Conservation (phyloP, 1,284 basidiomycete genomes). For the Cryptococcus sp. region DNA sequence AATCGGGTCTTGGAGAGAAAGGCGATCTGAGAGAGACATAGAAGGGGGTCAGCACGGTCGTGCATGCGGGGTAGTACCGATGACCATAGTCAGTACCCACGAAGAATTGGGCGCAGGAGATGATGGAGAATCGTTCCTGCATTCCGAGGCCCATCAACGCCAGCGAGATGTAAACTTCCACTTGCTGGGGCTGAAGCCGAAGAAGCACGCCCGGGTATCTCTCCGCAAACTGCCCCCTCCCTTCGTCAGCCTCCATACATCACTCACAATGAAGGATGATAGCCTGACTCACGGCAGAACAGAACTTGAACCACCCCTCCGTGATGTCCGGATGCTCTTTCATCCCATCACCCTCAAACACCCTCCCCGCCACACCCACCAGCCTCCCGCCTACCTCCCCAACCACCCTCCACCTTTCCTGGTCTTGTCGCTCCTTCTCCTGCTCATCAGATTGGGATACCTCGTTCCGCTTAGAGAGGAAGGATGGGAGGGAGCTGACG, state of each 20-base stretch:
- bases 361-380: slow-evolving; percentile 59
- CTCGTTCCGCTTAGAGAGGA: slow-evolving; percentile 36
- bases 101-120: slow-evolving; percentile 74
- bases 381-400: slow-evolving; percentile 58
- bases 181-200: slow-evolving; percentile 61
- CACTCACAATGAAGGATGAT: not conserved
- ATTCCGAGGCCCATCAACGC: slow-evolving; percentile 66
- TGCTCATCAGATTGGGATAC: slow-evolving; percentile 22
- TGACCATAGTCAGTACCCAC: slow-evolving; percentile 55
- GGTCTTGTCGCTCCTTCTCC: slow-evolving; percentile 20
- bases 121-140: slow-evolving; percentile 82
- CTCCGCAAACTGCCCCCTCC: slow-evolving; percentile 58
- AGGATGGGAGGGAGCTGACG: slow-evolving; percentile 62
- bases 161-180: slow-evolving; percentile 70
- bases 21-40: too few species aligned
- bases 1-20: slow-evolving; percentile 47
- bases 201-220: slow-evolving; percentile 71
- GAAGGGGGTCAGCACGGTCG: not conserved
- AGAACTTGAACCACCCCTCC: slow-evolving; percentile 77
- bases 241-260: not conserved
- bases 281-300: slow-evolving; percentile 43
- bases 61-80: not conserved
- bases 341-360: slow-evolving; percentile 63
- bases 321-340: slow-evolving; percentile 80
- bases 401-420: slow-evolving; percentile 37